Evolutionary conservation across 192 early-diverging fungal genomes (phyloP).

Genomic region (Dissophora ornata): DNA sequence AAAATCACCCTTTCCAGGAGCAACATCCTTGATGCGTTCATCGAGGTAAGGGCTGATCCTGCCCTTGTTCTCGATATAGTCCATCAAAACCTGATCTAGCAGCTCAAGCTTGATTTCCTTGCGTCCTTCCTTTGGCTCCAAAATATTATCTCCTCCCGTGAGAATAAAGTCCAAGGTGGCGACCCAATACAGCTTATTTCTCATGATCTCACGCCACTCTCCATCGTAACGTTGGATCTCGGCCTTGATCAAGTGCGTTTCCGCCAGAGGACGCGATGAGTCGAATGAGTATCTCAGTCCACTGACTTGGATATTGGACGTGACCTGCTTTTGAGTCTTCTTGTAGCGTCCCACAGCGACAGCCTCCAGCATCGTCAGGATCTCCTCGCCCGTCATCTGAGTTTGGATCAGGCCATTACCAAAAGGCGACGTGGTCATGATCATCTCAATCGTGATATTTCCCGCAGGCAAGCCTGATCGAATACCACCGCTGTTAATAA

Average conservation of each 20-base stretch:
- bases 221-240: slow-evolving; percentile 35
- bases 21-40: slow-evolving; percentile 45
- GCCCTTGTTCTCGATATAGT: slow-evolving; percentile 50
- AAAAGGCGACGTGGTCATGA: slow-evolving; percentile 73
- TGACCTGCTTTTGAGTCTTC: slow-evolving; percentile 51
- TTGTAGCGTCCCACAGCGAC: slow-evolving; percentile 47
- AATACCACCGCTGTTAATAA: slow-evolving; percentile 74
- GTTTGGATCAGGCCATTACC: slow-evolving; percentile 65
- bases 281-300: slow-evolving; percentile 65
- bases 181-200: slow-evolving; percentile 56
- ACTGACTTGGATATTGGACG: slow-evolving; percentile 68
- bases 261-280: slow-evolving; percentile 21
- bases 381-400: slow-evolving; percentile 61
- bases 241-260: slow-evolving; percentile 12
- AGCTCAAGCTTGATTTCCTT: slow-evolving; percentile 16
- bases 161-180: slow-evolving; percentile 69
- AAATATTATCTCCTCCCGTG: slow-evolving; percentile 71
- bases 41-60: slow-evolving; percentile 43
- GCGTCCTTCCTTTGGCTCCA: slow-evolving; percentile 31
- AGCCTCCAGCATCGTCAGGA: slow-evolving; percentile 64
- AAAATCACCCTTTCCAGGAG: background rate
- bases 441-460: slow-evolving; percentile 65
- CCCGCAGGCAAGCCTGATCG: slow-evolving; percentile 65
- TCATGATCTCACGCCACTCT: slow-evolving; percentile 57
- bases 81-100: slow-evolving; percentile 44